Conservation (phyloP, 352 stramenopile species). For the Peronospora tabacina region DNA sequence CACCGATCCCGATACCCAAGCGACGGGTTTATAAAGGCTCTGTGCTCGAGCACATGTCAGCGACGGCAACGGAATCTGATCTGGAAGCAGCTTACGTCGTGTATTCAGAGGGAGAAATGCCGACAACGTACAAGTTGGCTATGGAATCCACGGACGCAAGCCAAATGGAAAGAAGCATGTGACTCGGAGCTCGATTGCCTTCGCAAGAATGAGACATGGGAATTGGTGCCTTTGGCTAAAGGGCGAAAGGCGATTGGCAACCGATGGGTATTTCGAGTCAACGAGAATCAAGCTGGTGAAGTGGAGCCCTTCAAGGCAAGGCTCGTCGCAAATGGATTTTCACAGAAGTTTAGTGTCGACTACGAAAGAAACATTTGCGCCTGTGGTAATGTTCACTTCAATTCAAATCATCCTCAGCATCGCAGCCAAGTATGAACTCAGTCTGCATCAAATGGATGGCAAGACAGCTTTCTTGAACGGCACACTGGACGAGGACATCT, state of each 20-base stretch:
- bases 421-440: background rate
- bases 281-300: background rate
- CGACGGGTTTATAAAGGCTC: no score
- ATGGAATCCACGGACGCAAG: background rate
- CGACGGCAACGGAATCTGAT: no score
- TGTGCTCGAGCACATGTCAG: no score
- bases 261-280: background rate
- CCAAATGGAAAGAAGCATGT: background rate
- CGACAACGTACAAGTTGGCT: background rate
- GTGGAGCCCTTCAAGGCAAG: background rate
- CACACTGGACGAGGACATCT: no score
- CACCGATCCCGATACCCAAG: no score
- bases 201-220: background rate
- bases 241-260: background rate
- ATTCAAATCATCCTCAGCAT: slow-evolving; percentile 1
- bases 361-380: no score
- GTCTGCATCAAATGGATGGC: no score
- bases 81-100: no score
- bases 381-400: slow-evolving; percentile 1
- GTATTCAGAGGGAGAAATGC: background rate
- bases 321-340: slow-evolving; percentile 1
- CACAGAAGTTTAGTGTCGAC: background rate
- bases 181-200: background rate
- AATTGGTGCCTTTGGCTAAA: background rate
- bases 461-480: no score